Base-by-base conservation (phyloP, 2,329 filamentous ascomycete genomes). In the Alternaria infectoria region DNA sequence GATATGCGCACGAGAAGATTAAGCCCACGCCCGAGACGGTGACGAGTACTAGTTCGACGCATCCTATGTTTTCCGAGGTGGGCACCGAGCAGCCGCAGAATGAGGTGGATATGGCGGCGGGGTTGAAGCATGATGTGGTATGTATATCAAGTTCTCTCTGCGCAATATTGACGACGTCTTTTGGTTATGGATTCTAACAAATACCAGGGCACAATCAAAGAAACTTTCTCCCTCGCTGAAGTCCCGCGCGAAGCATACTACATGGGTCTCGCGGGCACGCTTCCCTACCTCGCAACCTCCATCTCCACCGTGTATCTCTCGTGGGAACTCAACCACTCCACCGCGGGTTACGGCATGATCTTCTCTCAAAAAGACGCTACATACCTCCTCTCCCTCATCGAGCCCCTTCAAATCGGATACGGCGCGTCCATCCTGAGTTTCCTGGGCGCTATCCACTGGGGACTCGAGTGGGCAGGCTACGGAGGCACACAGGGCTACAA, bases 401-500 rank as follows among this genome's bases (percentile, higher is more conserved):
- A 97, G 82, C 93, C 93, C 12, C 82, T 97, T 57, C 95, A 97
- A 81, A 87, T 97, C 58, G 94, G 93, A 62, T 97, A 96, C 73
- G 94, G 95, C 59, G 95, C 94, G 51, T 89, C 96, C 61, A 96
- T 97, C 73, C 91, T 97, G 72, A 97, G 93, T 26, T 97, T 97
- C 85, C 87, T 97, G 2, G 95, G 95, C 47, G 94, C 94, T 32
- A 90, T 97, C 74, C 95, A 97, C 81, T 97, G 95, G 91, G 94
- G 94, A 59, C 85, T 97, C 17, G 93, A 97, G 81, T 96, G 90
- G 79, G 91, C 91, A 54, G 83, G 90, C 82, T 90, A 85, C 79
- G 82, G 90, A 80, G 81, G 87, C 75, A 73, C 86, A 65, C 90
- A 91, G 61, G 91, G 92, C 57, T 92, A 91, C 72, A 89, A 88